Base-by-base conservation (phyloP, 441 rosid genomes). In the Omphalea diandra region DNA sequence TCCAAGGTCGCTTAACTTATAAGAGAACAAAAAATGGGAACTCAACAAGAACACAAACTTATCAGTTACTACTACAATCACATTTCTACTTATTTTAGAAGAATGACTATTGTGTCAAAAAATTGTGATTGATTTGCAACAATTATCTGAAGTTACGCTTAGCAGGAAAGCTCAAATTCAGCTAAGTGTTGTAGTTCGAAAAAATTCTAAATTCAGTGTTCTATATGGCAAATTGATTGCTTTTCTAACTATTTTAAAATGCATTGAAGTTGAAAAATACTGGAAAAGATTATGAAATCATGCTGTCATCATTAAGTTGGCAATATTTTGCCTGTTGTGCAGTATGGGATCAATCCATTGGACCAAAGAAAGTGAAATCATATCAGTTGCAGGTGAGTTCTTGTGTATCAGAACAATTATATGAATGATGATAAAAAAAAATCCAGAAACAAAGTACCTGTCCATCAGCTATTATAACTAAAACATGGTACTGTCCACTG, bases 391-490 rank as follows among this genome's bases (percentile, higher is more conserved):
- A 55, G 22, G 33, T 22, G 12, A 31, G 29, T 32, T 64, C n/a
- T 4, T 10, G 14, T 31, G 11, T 12, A 56, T 56, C 61, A 20
- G 33, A 41, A 57, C 31, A 49, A 63, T 36, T 56, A 46, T 5
- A 46, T 17, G 5, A n/a, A 68, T n/a, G 17, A 56, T 20, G 24
- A 57, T 57, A 9, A 33, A 35, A 32, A 38, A 47, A 2, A 53
- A 22, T 49, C 7, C 55, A 41, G 12, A 46, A 46, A 55, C 7
- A 27, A 72, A 33, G 63, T 81, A 90, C 98, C 91, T 96, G 99
- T 58, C 99, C 99, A 79, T 95, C 98, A 32, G 97, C 99, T 72
- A 95, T 93, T 53, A 93, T 89, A 74, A 95, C 77, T 75, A 95
- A 80, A 79, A 93, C 98, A 70, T 93, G 99, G 83, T 95, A 95